Conservation (phyloP, 441 rosid species). For the Lepidium campestre region DNA sequence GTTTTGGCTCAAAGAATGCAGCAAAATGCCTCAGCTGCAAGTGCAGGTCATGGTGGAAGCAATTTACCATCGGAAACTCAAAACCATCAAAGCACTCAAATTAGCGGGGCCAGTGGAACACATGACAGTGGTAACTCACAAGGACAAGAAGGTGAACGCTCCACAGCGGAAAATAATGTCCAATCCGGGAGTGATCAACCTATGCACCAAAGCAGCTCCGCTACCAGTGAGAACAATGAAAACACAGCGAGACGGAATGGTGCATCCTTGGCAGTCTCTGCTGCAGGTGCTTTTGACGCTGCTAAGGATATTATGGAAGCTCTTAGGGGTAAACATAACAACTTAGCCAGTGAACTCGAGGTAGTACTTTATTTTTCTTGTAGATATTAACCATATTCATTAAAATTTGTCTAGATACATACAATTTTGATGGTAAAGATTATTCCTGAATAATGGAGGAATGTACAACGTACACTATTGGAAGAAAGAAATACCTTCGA, state of each 20-base stretch:
- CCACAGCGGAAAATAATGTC: conserved; percentile 48
- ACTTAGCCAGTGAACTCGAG: conserved; percentile 98
- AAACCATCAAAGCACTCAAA: conserved; percentile 60
- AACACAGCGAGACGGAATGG: conserved; percentile 65
- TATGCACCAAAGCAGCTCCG: conserved; percentile 61
- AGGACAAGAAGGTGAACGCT: conserved; percentile 86
- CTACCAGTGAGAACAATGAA: conserved; percentile 56
- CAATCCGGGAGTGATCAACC: conserved; percentile 73
- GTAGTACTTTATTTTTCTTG: conserved; percentile 31
- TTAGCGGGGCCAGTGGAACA: conserved; percentile 58
- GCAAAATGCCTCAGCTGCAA: conserved; percentile 57
- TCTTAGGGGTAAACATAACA: conserved; percentile 92
- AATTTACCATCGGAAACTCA: conserved; percentile 60
- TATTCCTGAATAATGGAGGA: background rate
- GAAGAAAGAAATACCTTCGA: background rate
- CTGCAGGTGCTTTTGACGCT: conserved; percentile 92
- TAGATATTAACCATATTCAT: background rate
- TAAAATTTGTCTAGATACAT: background rate
- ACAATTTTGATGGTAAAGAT: background rate
- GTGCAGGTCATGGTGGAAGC: conserved; percentile 55
- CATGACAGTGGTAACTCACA: conserved; percentile 84
- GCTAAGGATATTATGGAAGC: conserved; percentile 99
- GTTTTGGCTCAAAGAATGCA: conserved; percentile 95
- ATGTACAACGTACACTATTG: background rate
- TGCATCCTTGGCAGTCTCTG: conserved; percentile 68